A percentile compares a stretch with the other conserved stretches of the same genome.
Evolutionary conservation across 257 asterid genomes (phyloP).

Genomic region (Solanum virginianum): DNA sequence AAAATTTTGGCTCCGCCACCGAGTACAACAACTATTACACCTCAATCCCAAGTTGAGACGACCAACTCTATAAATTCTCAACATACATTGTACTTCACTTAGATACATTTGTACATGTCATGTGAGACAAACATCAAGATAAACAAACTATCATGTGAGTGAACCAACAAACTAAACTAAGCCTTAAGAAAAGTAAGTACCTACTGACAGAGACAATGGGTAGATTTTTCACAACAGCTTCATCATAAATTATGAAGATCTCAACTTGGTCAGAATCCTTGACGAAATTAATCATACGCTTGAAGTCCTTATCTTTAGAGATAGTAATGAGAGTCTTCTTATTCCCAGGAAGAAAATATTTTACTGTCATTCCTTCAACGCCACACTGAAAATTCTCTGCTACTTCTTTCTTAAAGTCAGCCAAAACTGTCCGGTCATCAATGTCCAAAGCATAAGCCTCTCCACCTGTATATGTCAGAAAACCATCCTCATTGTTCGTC

Average conservation of each 20-base stretch:
- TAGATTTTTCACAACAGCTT: constrained; percentile 48
- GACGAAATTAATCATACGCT: constrained; percentile 86
- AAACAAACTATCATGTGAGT: neutral
- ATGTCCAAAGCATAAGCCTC: constrained; percentile 94
- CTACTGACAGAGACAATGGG: constrained; percentile 76
- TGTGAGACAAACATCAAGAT: neutral
- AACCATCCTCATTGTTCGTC: constrained; percentile 75
- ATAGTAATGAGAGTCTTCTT: constrained; percentile 82
- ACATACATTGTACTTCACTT: neutral
- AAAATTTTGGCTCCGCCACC: neutral
- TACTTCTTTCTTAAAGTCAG: constrained; percentile 79
- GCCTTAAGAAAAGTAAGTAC: constrained; percentile 23
- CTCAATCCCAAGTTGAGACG: neutral
- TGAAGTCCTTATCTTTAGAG: constrained; percentile 91
- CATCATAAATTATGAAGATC: constrained; percentile 63
- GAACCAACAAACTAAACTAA: neutral
- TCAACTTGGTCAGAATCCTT: constrained; percentile 93
- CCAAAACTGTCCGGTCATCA: constrained; percentile 58
- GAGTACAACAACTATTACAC: neutral
- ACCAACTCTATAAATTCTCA: neutral
- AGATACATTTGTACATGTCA: neutral
- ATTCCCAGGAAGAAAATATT: constrained; percentile 92
- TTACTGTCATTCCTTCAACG: constrained; percentile 49
- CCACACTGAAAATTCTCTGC: constrained; percentile 67
- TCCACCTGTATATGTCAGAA: constrained; percentile 70